Evolutionary conservation across 2,329 filamentous ascomycete species (phyloP).

Genomic region (Fusarium clavum): DNA sequence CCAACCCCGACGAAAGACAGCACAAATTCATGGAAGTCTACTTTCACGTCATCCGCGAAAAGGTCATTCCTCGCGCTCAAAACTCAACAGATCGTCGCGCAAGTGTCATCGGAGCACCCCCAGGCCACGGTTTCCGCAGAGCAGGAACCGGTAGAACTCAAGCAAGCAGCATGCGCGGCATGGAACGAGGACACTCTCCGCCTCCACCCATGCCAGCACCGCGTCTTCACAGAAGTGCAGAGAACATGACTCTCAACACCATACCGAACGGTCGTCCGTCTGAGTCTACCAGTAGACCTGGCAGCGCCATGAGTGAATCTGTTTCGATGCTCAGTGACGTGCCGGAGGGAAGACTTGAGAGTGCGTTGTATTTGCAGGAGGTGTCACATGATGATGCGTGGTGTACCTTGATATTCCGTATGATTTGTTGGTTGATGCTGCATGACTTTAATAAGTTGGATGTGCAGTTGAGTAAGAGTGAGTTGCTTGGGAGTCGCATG

Average conservation of each 20-base stretch:
- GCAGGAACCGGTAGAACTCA: slow-evolving; percentile 40
- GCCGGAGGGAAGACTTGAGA: slow-evolving; percentile 3
- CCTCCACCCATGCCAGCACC: slow-evolving; percentile 20
- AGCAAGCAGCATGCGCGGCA: slow-evolving; percentile 39
- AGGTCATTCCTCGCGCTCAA: slow-evolving; percentile 54
- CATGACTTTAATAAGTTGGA: slow-evolving; percentile 69
- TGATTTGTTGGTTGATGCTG: slow-evolving; percentile 69
- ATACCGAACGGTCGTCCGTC: slow-evolving; percentile 18
- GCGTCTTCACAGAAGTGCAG: slow-evolving; percentile 19
- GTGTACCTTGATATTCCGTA: slow-evolving; percentile 66
- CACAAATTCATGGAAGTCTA: slow-evolving; percentile 65
- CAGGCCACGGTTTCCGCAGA: slow-evolving; percentile 39
- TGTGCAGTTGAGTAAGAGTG: slow-evolving; percentile 63
- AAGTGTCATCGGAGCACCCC: slow-evolving; percentile 42
- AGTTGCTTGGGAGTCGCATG: slow-evolving; percentile 65
- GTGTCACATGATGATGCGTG: slow-evolving; percentile 60
- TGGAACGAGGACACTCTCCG: slow-evolving; percentile 20
- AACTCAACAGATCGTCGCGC: slow-evolving; percentile 45
- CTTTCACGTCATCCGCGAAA: slow-evolving; percentile 58
- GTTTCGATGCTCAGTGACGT: slow-evolving; percentile 21
- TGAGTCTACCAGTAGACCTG: slow-evolving; percentile 16
- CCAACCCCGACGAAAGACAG: slow-evolving; percentile 62
- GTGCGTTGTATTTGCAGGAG: slow-evolving; percentile 39
- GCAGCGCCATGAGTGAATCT: slow-evolving; percentile 29
- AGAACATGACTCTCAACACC: slow-evolving; percentile 21